These are phyloP conservation scores for Hevea brasiliensis DNA, from an alignment of 345 rosid genomes.

Conservation along the genomic window DNA sequence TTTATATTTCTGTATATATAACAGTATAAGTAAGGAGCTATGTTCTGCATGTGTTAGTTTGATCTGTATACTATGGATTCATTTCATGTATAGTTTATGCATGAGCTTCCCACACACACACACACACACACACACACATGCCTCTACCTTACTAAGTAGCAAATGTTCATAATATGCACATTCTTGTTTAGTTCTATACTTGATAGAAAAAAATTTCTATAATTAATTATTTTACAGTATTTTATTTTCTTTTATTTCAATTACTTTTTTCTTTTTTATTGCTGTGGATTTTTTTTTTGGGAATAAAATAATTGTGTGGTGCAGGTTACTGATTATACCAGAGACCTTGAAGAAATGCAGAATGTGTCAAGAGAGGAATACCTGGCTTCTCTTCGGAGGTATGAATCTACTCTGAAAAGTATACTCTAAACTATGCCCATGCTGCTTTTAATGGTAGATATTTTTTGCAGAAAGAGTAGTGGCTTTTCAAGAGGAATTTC, in stretches of 20 bases:
- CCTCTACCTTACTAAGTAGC: background rate
- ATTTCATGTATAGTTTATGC: background rate
- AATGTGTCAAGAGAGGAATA: constrained; percentile 91
- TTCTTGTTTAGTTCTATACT: background rate
- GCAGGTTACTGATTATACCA: constrained; percentile 85
- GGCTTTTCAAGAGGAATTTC: constrained; percentile 95
- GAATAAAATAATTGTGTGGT: constrained; percentile 12
- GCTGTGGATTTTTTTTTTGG: background rate
- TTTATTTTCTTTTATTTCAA: background rate
- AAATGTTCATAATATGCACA: background rate
- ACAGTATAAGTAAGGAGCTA: background rate
- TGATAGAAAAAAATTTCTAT: background rate
- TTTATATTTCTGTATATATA: background rate
- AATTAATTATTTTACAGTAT: background rate
- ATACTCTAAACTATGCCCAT: background rate
- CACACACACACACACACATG: too few species aligned
- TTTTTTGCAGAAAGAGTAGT: constrained; percentile 84
- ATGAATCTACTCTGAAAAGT: constrained; percentile 25
- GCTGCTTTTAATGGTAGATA: constrained; percentile 33
- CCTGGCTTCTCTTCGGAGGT: constrained; percentile 95
- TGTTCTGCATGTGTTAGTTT: background rate
- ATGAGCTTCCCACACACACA: background rate
- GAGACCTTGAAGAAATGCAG: constrained; percentile 99
- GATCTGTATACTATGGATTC: background rate
- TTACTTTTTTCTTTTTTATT: too few species aligned